Conservation (phyloP, 2,329 filamentous ascomycete species). For the Pseudocercospora fijiensis region DNA sequence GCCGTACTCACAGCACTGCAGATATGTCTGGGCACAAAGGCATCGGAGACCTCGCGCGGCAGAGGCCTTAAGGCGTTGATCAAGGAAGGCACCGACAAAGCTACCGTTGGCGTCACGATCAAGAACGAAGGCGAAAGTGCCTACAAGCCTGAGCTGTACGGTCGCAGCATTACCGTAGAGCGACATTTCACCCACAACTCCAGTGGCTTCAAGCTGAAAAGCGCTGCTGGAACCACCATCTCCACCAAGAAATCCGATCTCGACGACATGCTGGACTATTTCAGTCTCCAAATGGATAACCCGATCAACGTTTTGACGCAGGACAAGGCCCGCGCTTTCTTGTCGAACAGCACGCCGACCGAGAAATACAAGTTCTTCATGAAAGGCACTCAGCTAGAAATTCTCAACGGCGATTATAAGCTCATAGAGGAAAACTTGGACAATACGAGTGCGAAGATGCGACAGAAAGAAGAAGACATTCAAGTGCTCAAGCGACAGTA, state of each 20-base stretch:
- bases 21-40: conserved; percentile 91
- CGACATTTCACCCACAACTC: conserved; percentile 74
- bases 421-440: conserved; percentile 78
- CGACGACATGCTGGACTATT: conserved; percentile 91
- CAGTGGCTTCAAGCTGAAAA: conserved; percentile 86
- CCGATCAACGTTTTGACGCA: conserved; percentile 94
- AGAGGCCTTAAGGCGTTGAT: conserved; percentile 86
- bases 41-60: conserved; percentile 86
- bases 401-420: conserved; percentile 86
- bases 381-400: conserved; percentile 88
- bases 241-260: conserved; percentile 84
- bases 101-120: conserved; percentile 73
- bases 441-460: conserved; percentile 64
- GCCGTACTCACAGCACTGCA: conserved; percentile 91
- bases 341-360: conserved; percentile 75
- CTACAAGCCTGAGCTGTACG: conserved; percentile 79
- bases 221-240: conserved; percentile 64
- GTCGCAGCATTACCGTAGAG: conserved; percentile 84
- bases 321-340: conserved; percentile 89
- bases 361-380: conserved; percentile 97
- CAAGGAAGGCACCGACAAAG: conserved; percentile 79
- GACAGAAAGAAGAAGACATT: conserved; percentile 63
- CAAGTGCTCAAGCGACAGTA: conserved; percentile 56
- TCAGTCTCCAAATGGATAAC: conserved; percentile 91
- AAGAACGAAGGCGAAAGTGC: conserved; percentile 87